Base-by-base conservation (phyloP, 73 alveolate species). In the Diophrys sp. region DNA sequence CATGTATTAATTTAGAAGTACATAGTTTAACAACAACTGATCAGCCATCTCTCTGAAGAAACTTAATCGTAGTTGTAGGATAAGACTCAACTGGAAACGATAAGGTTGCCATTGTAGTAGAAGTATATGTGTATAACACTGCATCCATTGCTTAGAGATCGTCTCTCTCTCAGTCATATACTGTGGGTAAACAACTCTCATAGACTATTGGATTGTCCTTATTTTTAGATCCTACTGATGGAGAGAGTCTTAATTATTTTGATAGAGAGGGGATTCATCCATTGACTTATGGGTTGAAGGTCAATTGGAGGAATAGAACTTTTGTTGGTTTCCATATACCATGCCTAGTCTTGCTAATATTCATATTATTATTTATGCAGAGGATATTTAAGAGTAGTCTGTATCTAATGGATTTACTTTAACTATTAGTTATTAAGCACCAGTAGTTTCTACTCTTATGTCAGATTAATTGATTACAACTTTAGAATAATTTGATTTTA, bases 381-480 rank as follows among this genome's bases (percentile, higher is more conserved):
- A 11, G n/a, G 62, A 5, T 44, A 44, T 18, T 44, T 5, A 44
- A 11, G 79, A 67, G 27, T 23, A 55, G 31, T 23, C 30, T 31
- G 67, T 32, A 8, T 23, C 66, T 14, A 55, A 32, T 30, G 68
- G 23, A 0, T 71, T 71, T 31, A 24, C 54, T 28, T 11, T 71
- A 1, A 23, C 79, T 0, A 33, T 71, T 2, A 71, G 69, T 29
- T 30, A 71, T 32, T 30, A 34, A 2, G 79, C 29, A n/a, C 79
- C 79, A 31, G 79, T 32, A 1, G 79, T 55, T 23, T 31, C 62
- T 28, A 32, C 67, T 31, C 31, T 67, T 28, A 23, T 71, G 2
- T 31, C 79, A 5, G 56, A 34, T 2, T 55, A 71, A 2, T 11
- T 23, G 29, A 33, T 31, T 1, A 26, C 31, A 71, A 26, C 34